A percentile compares a stretch with the other conserved stretches of the same genome.
Evolutionary conservation across 2,329 filamentous ascomycete genomes (phyloP).

Genomic region (Phaeosphaeriaceae sp.): DNA sequence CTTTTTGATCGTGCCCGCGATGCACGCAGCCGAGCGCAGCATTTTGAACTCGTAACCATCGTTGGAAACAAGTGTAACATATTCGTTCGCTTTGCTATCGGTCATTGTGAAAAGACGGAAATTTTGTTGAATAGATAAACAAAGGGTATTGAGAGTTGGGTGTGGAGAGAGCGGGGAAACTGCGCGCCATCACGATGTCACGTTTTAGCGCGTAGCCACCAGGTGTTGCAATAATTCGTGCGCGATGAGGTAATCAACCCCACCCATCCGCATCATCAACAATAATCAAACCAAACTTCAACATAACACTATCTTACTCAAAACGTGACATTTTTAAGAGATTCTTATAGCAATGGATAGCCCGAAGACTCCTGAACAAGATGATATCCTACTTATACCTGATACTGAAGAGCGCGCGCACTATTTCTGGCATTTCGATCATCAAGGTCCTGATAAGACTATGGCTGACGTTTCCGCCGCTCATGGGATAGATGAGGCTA

Average conservation of each 20-base stretch:
- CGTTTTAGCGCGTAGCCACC: conserved; percentile 29
- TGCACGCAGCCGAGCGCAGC: conserved; percentile 70
- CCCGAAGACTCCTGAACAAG: no score
- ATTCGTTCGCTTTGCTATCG: conserved; percentile 59
- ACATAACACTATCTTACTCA: no score
- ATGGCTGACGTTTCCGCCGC: no score
- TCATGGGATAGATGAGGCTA: no score
- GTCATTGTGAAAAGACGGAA: conserved; percentile 22
- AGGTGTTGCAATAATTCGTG: neutral
- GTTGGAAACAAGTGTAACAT: conserved; percentile 76
- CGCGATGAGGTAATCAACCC: no score
- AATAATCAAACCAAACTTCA: no score
- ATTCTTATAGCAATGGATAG: no score
- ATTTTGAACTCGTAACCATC: conserved; percentile 81
- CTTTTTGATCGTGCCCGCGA: conserved; percentile 74
- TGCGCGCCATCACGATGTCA: conserved; percentile 29
- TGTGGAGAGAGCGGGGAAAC: conserved; percentile 13
- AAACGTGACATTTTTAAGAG: no score
- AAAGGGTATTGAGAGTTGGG: neutral
- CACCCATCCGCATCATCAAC: no score
- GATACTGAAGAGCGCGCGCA: no score
- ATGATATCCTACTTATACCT: no score
- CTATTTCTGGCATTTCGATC: neutral
- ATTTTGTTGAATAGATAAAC: neutral
- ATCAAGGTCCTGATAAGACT: neutral